Evolutionary conservation across 75 land plant genomes (phyloP), one percentile per base, ranked within the genome.

Genomic region (Selaginella tamariscina): DNA sequence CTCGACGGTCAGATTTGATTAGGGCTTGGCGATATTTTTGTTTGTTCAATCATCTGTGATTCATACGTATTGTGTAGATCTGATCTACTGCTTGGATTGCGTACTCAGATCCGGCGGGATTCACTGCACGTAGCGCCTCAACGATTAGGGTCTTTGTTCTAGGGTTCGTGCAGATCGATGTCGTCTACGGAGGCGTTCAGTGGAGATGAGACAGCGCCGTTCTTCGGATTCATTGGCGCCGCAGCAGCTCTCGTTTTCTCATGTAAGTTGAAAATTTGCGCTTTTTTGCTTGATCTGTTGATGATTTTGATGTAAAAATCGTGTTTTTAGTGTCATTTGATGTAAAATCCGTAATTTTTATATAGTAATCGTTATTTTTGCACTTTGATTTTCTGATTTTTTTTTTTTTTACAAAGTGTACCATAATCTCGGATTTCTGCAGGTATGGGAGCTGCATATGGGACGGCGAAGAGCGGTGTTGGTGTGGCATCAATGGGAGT

Each of bases 401-500:
- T n/a, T n/a, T n/a, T n/a, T n/a, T n/a, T n/a, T n/a, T n/a, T n/a
- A n/a, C n/a, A n/a, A n/a, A n/a, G n/a, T n/a, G n/a, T n/a, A n/a
- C n/a, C n/a, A 32, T 31, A 33, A 15, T 65, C 32, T 68, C 23
- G 23, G 64, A 67, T 23, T 30, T 70, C 18, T 73, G 65, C 74
- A 81, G 83, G 83, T 63, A 80, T 77, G 82, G 85, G 83, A 23
- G 85, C 83, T 26, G 84, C 84, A 0, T 82, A 82, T 76, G 84
- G 84, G 9, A 82, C 84, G n/a, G 82, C 84, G 2, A 83, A 83
- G 72, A 83, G 85, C 49, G 85, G 85, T 1, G 83, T 83, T 1
- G 85, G 85, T 20, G 85, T 83, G 28, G 85, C 85, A 5, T 80
- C 83, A 24, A 80, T 83, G 85, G 85, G 85, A 0, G 85, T 83